Base-by-base conservation (phyloP, 352 stramenopile genomes). In the Pythium folliculosum region DNA sequence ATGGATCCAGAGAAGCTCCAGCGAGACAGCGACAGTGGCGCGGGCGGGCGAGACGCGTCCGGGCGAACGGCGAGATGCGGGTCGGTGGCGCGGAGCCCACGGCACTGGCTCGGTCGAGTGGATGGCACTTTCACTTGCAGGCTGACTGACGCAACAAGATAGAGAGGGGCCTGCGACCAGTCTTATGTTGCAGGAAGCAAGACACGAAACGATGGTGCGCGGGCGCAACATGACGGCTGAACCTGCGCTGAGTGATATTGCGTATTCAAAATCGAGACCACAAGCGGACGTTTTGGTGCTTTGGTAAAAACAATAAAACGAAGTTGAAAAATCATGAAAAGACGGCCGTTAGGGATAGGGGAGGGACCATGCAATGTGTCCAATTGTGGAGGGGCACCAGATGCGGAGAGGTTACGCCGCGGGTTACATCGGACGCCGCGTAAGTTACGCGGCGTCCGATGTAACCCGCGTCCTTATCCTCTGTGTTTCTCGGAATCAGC, bases 141-240 rank as follows among this genome's bases (percentile, higher is more conserved):
- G 40, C 43, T 53, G 63, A 55, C 63, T 70, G 65, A 71, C 65
- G 65, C 65, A 71, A 53, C 65, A 65, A 38, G 44, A 27, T 40
- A 47, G 48, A 37, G 23, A 51, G 40, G 43, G 27, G 27, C 27
- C 27, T 5, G 3, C 9, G 37, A 43, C 37, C 37, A 43, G 37
- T 43, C 50, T 48, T 72, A 67, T 60, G 65, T 60, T 72, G 65
- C 59, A 72, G 65, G 65, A 72, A 59, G 25, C 32, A 51, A 58
- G 22, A 45, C n/a, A 19, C 12, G n/a, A 1, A 8, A 22, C 25
- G 37, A 69, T 59, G 63, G 53, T 59, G 63, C 35, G 22, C 3
- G 59, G 17, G 35, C 5, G 54, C 63, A 63, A 69, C 63, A 40
- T 37, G 25, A 32, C 9, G 37, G 9, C 19, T 2, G 49, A 10